Evolutionary conservation across 805 yeast species (phyloP).

Genomic region (Saccharomyces kudriavzevii): DNA sequence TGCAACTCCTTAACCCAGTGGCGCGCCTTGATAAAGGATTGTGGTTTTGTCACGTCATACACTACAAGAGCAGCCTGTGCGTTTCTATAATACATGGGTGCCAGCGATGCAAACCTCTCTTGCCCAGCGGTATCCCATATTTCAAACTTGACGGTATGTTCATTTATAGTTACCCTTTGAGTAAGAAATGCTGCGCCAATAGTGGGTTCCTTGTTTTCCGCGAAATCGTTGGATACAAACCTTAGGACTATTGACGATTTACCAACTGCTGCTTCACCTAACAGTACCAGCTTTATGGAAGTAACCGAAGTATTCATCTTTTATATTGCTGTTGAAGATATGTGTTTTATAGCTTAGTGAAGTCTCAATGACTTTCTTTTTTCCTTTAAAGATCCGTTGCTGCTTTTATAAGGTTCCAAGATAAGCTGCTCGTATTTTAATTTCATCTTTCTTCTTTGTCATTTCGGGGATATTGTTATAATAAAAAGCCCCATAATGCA

Average conservation of each 20-base stretch:
- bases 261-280: conserved; percentile 98
- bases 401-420: not conserved
- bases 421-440: not conserved
- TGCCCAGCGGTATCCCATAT: conserved; percentile 98
- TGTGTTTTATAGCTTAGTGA: not conserved
- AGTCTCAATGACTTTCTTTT: not conserved
- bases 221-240: conserved; percentile 90
- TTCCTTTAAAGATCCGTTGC: not conserved
- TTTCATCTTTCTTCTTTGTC: not conserved
- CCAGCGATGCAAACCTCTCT: conserved; percentile 90
- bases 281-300: conserved; percentile 72
- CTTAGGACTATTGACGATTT: conserved; percentile 87
- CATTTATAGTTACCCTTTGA: conserved; percentile 83
- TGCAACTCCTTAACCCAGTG: conserved; percentile 97
- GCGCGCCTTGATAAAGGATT: conserved; percentile 89
- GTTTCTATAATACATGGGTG: conserved; percentile 95
- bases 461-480: not conserved
- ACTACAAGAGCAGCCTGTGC: conserved; percentile 97
- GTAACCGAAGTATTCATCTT: conserved; percentile 27
- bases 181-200: conserved; percentile 97
- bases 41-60: conserved; percentile 90
- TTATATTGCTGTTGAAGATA: conserved; percentile 7
- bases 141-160: conserved; percentile 81
- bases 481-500: not conserved
- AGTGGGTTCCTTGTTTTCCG: conserved; percentile 95